Conservation (phyloP, 2,329 filamentous ascomycete genomes). For the Penicillium nordicum region DNA sequence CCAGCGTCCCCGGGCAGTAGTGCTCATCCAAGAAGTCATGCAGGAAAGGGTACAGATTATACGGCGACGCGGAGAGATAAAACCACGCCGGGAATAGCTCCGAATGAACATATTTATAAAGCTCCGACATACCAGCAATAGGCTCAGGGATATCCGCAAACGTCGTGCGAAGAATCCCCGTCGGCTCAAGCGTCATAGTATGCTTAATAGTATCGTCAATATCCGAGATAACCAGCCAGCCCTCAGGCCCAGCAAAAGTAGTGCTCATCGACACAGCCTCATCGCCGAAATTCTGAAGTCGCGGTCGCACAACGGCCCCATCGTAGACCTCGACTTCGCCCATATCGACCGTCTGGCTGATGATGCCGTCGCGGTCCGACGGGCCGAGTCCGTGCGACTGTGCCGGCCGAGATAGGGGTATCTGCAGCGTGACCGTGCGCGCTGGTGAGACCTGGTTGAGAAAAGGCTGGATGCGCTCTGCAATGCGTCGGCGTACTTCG, state of each 20-base stretch:
- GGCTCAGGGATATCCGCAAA: slow-evolving; percentile 73
- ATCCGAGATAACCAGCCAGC: slow-evolving; percentile 84
- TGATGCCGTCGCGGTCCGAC: slow-evolving; percentile 68
- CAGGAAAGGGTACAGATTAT: slow-evolving; percentile 89
- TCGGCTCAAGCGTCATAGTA: slow-evolving; percentile 74
- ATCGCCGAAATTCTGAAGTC: slow-evolving; percentile 25
- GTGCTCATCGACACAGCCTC: slow-evolving; percentile 62
- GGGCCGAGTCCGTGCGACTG: slow-evolving; percentile 61
- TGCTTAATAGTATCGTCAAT: slow-evolving; percentile 95
- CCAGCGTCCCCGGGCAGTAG: slow-evolving; percentile 74
- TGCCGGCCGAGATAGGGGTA: slow-evolving; percentile 50
- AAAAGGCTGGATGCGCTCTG: slow-evolving; percentile 60
- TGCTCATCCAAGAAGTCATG: slow-evolving; percentile 66
- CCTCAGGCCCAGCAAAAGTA: slow-evolving; percentile 68
- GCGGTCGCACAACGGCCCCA: slow-evolving; percentile 48
- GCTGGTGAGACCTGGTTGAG: slow-evolving; percentile 71
- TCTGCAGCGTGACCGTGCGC: slow-evolving; percentile 62
- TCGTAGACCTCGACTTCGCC: slow-evolving; percentile 45
- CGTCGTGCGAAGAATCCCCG: slow-evolving; percentile 77
- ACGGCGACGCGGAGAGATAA: slow-evolving; percentile 90
- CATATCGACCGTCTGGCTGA: slow-evolving; percentile 58
- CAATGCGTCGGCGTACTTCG: slow-evolving; percentile 62
- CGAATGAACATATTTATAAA: slow-evolving; percentile 66
- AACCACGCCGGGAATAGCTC: slow-evolving; percentile 71
- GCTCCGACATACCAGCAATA: slow-evolving; percentile 75